phyloP scores from a whole-genome alignment of 495 filamentous ascomycete species.

The Pseudomonodictys pantanalensis region DNA sequence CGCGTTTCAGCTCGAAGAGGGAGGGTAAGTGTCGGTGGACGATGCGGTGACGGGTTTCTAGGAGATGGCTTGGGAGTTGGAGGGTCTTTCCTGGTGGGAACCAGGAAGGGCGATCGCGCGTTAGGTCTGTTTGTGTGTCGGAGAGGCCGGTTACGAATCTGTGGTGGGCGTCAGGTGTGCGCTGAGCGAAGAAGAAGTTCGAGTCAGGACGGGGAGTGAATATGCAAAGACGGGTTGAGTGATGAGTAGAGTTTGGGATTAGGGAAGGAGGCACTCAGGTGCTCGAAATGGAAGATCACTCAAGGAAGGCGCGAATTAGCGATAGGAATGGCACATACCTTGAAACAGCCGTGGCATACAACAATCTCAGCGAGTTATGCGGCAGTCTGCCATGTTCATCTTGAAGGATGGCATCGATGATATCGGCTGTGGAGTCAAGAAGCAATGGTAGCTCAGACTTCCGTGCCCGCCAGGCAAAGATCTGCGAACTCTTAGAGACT shows the following conservation, averaged over 20 bases:
- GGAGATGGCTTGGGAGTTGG: conserved; percentile 70
- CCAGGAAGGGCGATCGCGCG: conserved; percentile 6
- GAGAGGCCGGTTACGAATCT: conserved; percentile 87
- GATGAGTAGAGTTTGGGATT: not conserved
- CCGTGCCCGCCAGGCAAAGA: conserved; percentile 22
- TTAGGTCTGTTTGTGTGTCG: conserved; percentile 56
- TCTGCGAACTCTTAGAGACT: not conserved
- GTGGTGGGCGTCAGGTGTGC: not conserved
- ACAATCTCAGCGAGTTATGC: conserved; percentile 4
- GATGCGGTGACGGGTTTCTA: conserved; percentile 85
- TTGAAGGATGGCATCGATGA: conserved; percentile 24
- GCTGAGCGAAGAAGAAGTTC: not conserved
- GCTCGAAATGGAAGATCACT: not conserved
- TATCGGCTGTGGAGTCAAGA: conserved; percentile 22
- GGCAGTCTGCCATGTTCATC: conserved; percentile 5
- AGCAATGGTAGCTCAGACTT: conserved; percentile 21
- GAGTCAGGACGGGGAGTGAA: not conserved
- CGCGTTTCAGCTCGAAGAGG: conserved; percentile 63
- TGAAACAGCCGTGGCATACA: conserved; percentile 26
- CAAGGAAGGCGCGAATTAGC: not conserved
- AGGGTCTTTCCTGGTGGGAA: not conserved
- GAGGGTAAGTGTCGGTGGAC: conserved; percentile 84
- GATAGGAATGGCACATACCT: conserved; percentile 17
- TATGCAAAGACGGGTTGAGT: not conserved
- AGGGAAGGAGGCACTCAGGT: not conserved